Evolutionary conservation across 2,329 filamentous ascomycete species (phyloP).

Genomic region (Ramularia endophylla): DNA sequence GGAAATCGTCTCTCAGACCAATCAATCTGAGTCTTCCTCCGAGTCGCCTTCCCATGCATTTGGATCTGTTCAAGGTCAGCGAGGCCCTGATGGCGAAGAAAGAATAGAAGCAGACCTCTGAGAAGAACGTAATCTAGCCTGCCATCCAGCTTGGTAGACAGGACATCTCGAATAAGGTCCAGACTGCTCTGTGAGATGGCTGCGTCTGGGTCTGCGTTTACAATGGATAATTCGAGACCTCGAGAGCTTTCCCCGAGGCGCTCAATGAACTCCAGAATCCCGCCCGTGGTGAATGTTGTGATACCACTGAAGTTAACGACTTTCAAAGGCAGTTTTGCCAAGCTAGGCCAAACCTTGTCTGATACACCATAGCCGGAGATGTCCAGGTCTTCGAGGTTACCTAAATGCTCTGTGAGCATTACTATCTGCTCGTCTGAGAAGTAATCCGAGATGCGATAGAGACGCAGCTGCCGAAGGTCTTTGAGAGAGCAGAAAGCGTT

Average conservation of each 20-base stretch:
- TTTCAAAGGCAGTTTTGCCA: slow-evolving; percentile 46
- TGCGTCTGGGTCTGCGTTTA: slow-evolving; percentile 39
- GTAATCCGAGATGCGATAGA: slow-evolving; percentile 48
- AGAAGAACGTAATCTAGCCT: slow-evolving; percentile 37
- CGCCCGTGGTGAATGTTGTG: slow-evolving; percentile 50
- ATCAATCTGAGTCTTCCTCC: slow-evolving; percentile 40
- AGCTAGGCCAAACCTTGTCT: slow-evolving; percentile 41
- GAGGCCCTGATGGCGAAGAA: not conserved
- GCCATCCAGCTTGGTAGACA: slow-evolving; percentile 38
- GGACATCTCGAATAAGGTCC: slow-evolving; percentile 32
- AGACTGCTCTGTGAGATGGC: slow-evolving; percentile 37
- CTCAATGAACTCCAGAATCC: slow-evolving; percentile 43
- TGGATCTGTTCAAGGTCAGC: slow-evolving; percentile 33
- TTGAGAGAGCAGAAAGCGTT: slow-evolving; percentile 47
- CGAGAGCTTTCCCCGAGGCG: slow-evolving; percentile 36
- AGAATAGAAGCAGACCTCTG: slow-evolving; percentile 4
- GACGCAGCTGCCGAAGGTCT: slow-evolving; percentile 48
- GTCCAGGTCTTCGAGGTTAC: slow-evolving; percentile 50
- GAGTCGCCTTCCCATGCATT: slow-evolving; percentile 38
- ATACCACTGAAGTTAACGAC: slow-evolving; percentile 50
- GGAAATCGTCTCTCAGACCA: not conserved
- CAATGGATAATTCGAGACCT: slow-evolving; percentile 39
- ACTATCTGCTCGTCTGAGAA: slow-evolving; percentile 48
- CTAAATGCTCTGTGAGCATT: slow-evolving; percentile 41
- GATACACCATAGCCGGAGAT: slow-evolving; percentile 51